Evolutionary conservation across 78 protist species (phyloP), one percentile per base, ranked within the genome.

Genomic region (Emiliania huxleyi): DNA sequence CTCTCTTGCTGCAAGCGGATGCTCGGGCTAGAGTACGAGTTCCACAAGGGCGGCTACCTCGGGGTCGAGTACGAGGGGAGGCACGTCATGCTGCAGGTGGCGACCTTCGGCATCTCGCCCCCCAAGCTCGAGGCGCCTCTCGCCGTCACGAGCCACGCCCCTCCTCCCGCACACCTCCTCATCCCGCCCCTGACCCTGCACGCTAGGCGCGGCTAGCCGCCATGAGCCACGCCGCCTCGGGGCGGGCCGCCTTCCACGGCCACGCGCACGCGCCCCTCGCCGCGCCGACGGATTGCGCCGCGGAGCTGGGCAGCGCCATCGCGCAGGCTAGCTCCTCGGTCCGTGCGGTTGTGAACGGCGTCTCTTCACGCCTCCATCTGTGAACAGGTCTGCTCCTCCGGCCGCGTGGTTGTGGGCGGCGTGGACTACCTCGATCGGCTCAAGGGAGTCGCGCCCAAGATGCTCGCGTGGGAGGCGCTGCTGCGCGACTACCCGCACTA

Each of bases 401-500:
- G 81, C 40, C 35, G 43, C 1, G 37, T 2, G 69, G 94, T 97
- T 22, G 26, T 96, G 35, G 87, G 94, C 83, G 97, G 98, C 2
- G 93, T 96, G 26, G 98, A 97, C 90, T 29, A 98, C 35, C 93
- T 97, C 8, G 98, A 97, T 56, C 95, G 95, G 69, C 95, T 96
- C 83, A 97, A 97, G 91, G 98, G 98, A 26, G 38, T 97, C 38
- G 96, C 97, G 29, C 96, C 91, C 43, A 96, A 96, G 77, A 91
- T 97, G 33, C 93, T 69, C 42, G 98, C 98, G 4, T 96, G 94
- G 38, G 94, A 95, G 55, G 40, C 55, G 48, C 77, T 97, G 38
- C 94, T 97, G 43, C 84, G 92, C 89, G 94, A 90, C 35, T 88
- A 96, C 87, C 97, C 97, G 1, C 90, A 92, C 35, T 91, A 89